phyloP scores from a whole-genome alignment of 257 asterid species.

The Scutellaria minor region DNA sequence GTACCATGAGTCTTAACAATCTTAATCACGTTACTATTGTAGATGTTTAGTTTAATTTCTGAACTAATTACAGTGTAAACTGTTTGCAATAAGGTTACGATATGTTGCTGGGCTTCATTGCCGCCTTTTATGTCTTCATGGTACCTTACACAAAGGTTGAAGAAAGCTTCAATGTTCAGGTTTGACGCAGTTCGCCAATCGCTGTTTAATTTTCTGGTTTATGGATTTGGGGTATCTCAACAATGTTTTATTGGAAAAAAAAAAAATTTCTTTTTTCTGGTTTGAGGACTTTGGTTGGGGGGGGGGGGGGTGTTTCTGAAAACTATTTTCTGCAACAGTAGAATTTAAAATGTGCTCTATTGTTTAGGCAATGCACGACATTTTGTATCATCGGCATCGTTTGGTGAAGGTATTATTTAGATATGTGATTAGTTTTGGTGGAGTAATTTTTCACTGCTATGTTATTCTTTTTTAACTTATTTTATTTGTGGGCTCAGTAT shows the following conservation, averaged over 20 bases:
- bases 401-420: constrained; percentile 63
- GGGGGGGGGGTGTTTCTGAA: background rate
- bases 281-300: background rate
- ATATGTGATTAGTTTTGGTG: constrained; percentile 21
- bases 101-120: constrained; percentile 78
- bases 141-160: constrained; percentile 95
- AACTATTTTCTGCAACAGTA: background rate
- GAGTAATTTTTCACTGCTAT: background rate
- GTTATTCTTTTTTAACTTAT: constrained; percentile 2
- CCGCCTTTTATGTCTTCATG: constrained; percentile 84
- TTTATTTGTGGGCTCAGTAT: constrained; percentile 53
- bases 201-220: background rate
- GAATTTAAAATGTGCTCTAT: constrained; percentile 12
- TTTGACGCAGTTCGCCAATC: constrained; percentile 17
- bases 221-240: constrained; percentile 9
- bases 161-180: constrained; percentile 99
- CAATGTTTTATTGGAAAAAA: constrained; percentile 20
- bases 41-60: constrained; percentile 4
- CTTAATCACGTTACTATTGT: background rate
- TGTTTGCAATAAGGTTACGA: constrained; percentile 64
- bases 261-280: background rate
- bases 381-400: constrained; percentile 70
- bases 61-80: constrained; percentile 25
- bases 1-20: constrained; percentile 31
- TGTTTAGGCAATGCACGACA: constrained; percentile 91